A percentile compares a stretch with the other conserved stretches of the same genome.
Evolutionary conservation across 441 rosid species (phyloP).

Genomic region (Mallotus repandus): DNA sequence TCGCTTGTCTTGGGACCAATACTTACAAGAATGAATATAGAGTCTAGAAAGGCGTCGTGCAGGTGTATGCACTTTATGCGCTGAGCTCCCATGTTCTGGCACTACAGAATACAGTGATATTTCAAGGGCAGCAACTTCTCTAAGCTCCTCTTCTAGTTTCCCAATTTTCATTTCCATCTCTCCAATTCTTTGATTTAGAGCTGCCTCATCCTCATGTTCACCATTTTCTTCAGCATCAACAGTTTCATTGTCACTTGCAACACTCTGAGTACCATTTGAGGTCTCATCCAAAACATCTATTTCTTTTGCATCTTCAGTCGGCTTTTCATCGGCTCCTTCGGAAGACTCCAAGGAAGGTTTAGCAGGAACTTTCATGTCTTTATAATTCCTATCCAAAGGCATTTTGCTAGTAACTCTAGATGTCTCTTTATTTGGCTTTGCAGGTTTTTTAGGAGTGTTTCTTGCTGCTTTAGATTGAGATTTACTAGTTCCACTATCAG

Average conservation of each 20-base stretch:
- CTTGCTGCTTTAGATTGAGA: constrained; percentile 24
- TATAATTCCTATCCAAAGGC: constrained; percentile 37
- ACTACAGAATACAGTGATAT: constrained; percentile 74
- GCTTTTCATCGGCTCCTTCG: constrained; percentile 46
- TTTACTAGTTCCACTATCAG: constrained; percentile 35
- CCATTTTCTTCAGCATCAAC: constrained; percentile 50
- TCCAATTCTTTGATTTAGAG: constrained; percentile 46
- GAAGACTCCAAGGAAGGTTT: constrained; percentile 43
- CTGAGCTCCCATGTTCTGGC: constrained; percentile 83
- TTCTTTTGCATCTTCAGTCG: constrained; percentile 51
- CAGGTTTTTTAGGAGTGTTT: constrained; percentile 39
- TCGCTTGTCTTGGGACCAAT: constrained; percentile 58
- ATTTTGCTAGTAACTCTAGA: constrained; percentile 32
- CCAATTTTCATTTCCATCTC: constrained; percentile 69
- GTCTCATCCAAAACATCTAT: constrained; percentile 54
- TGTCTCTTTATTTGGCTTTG: constrained; percentile 40
- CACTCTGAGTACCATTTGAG: constrained; percentile 41
- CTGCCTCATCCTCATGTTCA: constrained; percentile 41
- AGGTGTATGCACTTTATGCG: constrained; percentile 85
- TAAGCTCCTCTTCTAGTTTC: constrained; percentile 83
- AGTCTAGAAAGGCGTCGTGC: constrained; percentile 80
- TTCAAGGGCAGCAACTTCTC: constrained; percentile 92
- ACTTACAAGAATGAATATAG: constrained; percentile 73
- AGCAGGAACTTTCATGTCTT: constrained; percentile 28
- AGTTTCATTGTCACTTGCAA: constrained; percentile 50